Base-by-base conservation (phyloP, 1,139 yeast genomes). In the Scheffersomyces titani region DNA sequence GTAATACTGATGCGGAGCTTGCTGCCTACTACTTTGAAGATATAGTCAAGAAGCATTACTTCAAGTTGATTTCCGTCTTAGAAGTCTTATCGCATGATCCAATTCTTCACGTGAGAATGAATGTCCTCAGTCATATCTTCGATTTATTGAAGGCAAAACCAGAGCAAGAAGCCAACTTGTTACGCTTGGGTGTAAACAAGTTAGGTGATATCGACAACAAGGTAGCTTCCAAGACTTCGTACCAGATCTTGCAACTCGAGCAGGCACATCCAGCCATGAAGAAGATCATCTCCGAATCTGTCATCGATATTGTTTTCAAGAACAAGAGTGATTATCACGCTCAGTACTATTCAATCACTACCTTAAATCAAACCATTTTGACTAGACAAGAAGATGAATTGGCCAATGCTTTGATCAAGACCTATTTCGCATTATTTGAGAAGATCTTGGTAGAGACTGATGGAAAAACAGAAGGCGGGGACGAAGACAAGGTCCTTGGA, bases 211-310 rank as follows among this genome's bases (percentile, higher is more conserved):
- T 84, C 52, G 98, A 94, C 63, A 89, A 90, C 62, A 92, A 92
- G 70, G 97, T 94, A 11, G 86, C 97, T 0, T 90, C 98, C 1
- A 90, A 92, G 69, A 86, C 97, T 0, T 92, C 98, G 2, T 91
- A 86, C 71, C 87, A 89, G 64, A 77, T 94, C 52, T 80, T 93
- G 60, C 89, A 90, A 65, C 76, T 93, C 53, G 91, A 93, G 71
- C 97, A 92, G 71, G 90, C 88, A 3, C 99, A 94, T 72, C 99
- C 99, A 20, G 96, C 96, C 53, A 94, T 94, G 99, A 93, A 92
- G 70, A 77, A 84, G 54, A 84, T 94, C 59, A 79, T 96, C 50
- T 84, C 89, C 51, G 92, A 91, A 62, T 80, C 96, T 1, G 89
- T 94, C 46, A 84, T 90, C 52, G 98, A 94, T 70, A 82, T 89